A percentile compares a stretch with the other conserved stretches of the same genome.
phyloP scores from a whole-genome alignment of 164 flowering plant genomes.

The Vitis rotundifolia region DNA sequence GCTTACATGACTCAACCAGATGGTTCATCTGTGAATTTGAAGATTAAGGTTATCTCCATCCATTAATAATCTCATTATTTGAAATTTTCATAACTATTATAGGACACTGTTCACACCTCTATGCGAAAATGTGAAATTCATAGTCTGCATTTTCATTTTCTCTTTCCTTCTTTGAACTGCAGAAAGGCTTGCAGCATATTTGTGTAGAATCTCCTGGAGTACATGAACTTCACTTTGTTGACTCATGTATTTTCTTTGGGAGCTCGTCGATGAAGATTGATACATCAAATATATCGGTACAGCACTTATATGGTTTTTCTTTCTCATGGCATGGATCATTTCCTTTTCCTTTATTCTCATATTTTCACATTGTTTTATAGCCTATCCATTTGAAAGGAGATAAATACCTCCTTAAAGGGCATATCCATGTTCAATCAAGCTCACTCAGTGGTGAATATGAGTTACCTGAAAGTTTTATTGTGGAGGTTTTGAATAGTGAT shows the following conservation, averaged over 20 bases:
- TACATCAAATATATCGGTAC: slow-evolving; percentile 59
- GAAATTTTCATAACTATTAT: neutral
- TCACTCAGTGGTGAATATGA: slow-evolving; percentile 33
- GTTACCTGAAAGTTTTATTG: slow-evolving; percentile 50
- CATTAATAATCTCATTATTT: neutral
- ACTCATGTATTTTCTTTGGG: slow-evolving; percentile 91
- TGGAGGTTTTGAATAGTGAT: slow-evolving; percentile 51
- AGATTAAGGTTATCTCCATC: slow-evolving; percentile 60
- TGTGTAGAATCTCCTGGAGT: slow-evolving; percentile 80
- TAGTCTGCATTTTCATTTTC: neutral
- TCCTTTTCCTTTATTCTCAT: slow-evolving; percentile 1
- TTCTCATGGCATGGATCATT: slow-evolving; percentile 1
- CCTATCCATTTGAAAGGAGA: slow-evolving; percentile 80
- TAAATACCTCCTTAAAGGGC: slow-evolving; percentile 83
- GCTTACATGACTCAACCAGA: slow-evolving; percentile 58
- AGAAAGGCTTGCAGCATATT: slow-evolving; percentile 83
- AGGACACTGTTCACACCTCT: neutral
- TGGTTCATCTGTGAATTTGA: slow-evolving; percentile 49
- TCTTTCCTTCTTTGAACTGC: slow-evolving; percentile 27
- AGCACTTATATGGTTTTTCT: slow-evolving; percentile 4
- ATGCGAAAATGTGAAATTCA: neutral
- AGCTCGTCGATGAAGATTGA: slow-evolving; percentile 69
- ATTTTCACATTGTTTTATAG: slow-evolving; percentile 37
- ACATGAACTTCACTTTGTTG: slow-evolving; percentile 80
- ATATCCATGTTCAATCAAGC: slow-evolving; percentile 49